phyloP scores from a whole-genome alignment of 495 filamentous ascomycete genomes.

The Astrothelium macrocarpum region DNA sequence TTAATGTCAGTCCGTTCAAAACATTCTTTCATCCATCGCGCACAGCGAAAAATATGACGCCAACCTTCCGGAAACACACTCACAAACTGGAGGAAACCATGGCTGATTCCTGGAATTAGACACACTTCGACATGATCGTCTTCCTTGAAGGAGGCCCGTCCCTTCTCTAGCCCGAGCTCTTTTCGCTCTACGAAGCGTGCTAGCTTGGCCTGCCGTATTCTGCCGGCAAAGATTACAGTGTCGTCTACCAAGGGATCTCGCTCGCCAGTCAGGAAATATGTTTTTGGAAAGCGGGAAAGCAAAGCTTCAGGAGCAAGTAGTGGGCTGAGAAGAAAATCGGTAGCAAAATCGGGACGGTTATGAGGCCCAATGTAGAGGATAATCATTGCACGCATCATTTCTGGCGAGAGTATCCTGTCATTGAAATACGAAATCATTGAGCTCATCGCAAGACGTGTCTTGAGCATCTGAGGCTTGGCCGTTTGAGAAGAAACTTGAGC shows the following conservation, averaged over 20 bases:
- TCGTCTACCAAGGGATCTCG: conserved; percentile 93
- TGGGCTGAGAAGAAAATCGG: conserved; percentile 82
- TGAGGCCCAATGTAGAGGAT: conserved; percentile 94
- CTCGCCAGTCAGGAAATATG: conserved; percentile 88
- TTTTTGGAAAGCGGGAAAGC: conserved; percentile 77
- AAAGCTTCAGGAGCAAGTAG: conserved; percentile 79
- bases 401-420: conserved; percentile 87
- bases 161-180: conserved; percentile 47
- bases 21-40: conserved; percentile 64
- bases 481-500: not conserved
- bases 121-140: conserved; percentile 69
- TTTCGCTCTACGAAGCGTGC: conserved; percentile 52
- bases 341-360: conserved; percentile 82
- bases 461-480: conserved; percentile 56
- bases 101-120: conserved; percentile 76
- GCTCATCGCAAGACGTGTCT: conserved; percentile 79
- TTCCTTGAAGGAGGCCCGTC: conserved; percentile 50
- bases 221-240: conserved; percentile 87
- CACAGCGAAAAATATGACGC: conserved; percentile 66
- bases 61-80: conserved; percentile 76
- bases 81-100: conserved; percentile 90
- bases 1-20: conserved; percentile 37
- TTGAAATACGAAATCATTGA: conserved; percentile 98
- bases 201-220: conserved; percentile 71
- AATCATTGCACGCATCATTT: conserved; percentile 99